Percentiles rank a stretch among this genome's conserved stretches.
phyloP scores from a whole-genome alignment of 495 filamentous ascomycete species.

The Annulohypoxylon maeteangense region DNA sequence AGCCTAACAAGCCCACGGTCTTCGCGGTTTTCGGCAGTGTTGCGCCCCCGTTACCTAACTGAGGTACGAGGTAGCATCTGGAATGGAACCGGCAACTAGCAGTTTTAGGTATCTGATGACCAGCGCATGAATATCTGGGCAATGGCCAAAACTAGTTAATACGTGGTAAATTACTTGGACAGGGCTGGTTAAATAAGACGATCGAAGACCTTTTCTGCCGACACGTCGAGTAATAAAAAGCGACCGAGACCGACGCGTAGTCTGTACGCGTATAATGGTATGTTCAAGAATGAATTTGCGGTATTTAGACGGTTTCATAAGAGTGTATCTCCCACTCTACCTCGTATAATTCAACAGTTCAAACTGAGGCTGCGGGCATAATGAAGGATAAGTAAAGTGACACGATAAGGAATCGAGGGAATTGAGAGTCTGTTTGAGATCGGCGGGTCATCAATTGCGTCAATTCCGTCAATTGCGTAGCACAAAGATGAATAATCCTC shows the following conservation, averaged over 20 bases:
- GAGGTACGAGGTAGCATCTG: slow-evolving; percentile 16
- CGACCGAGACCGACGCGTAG: slow-evolving; percentile 13
- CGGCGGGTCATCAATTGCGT: slow-evolving; percentile 16
- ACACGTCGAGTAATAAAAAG: slow-evolving; percentile 36
- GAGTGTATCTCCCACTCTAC: background rate
- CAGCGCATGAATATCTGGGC: slow-evolving; percentile 28
- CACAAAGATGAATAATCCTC: slow-evolving; percentile 14
- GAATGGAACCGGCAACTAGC: slow-evolving; percentile 18
- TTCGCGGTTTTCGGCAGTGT: slow-evolving; percentile 26
- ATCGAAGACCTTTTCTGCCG: slow-evolving; percentile 36
- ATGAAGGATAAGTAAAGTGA: background rate
- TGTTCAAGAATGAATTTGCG: background rate
- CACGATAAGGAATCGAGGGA: slow-evolving; percentile 35
- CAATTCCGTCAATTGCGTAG: background rate
- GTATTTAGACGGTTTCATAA: slow-evolving; percentile 3
- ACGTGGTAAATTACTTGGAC: slow-evolving; percentile 30
- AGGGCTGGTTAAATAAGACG: slow-evolving; percentile 41
- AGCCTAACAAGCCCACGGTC: background rate
- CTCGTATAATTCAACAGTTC: background rate
- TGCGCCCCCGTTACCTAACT: slow-evolving; percentile 26
- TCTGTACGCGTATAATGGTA: background rate
- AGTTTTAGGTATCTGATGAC: slow-evolving; percentile 31
- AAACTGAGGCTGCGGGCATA: background rate
- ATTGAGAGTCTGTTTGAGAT: slow-evolving; percentile 35
- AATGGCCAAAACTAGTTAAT: slow-evolving; percentile 30